Conservation (phyloP, 306 rosid genomes). For the Citrullus mucosospermus region DNA sequence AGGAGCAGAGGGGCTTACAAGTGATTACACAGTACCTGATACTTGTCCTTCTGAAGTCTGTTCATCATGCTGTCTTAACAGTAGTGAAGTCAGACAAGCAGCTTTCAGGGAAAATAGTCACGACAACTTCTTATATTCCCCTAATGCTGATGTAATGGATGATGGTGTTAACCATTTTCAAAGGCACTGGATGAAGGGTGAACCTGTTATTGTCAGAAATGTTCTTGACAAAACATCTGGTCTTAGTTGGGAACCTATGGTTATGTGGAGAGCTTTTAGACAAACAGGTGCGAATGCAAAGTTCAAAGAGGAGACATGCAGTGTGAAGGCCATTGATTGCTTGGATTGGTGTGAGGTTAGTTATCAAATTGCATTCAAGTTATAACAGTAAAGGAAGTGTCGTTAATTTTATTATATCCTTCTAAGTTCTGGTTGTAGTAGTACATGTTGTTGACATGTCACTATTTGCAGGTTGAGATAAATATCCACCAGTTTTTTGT, state of each 20-base stretch:
- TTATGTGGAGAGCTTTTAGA: conserved; percentile 41
- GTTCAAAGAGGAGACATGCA: conserved; percentile 33
- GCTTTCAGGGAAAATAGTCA: conserved; percentile 19
- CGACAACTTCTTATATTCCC: conserved; percentile 25
- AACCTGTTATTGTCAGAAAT: conserved; percentile 32
- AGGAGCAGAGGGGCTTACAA: conserved; percentile 22
- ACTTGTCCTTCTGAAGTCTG: conserved; percentile 16
- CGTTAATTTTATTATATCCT: not conserved
- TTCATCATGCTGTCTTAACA: conserved; percentile 21
- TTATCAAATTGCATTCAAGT: not conserved
- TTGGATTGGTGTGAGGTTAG: conserved; percentile 38
- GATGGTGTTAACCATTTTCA: conserved; percentile 26
- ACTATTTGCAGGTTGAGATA: conserved; percentile 23
- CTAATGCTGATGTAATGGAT: conserved; percentile 16
- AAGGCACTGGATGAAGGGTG: conserved; percentile 31
- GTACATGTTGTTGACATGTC: not conserved
- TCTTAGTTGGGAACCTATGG: conserved; percentile 48
- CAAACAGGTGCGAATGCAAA: conserved; percentile 26
- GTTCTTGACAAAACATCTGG: conserved; percentile 38
- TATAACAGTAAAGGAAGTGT: not conserved
- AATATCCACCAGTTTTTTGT: conserved; percentile 29
- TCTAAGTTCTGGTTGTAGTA: not conserved
- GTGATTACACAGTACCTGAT: conserved; percentile 10
- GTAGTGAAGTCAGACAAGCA: conserved; percentile 21
- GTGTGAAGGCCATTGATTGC: conserved; percentile 33